Conservation (phyloP, 495 filamentous ascomycete species). For the Entonaema liquescens region DNA sequence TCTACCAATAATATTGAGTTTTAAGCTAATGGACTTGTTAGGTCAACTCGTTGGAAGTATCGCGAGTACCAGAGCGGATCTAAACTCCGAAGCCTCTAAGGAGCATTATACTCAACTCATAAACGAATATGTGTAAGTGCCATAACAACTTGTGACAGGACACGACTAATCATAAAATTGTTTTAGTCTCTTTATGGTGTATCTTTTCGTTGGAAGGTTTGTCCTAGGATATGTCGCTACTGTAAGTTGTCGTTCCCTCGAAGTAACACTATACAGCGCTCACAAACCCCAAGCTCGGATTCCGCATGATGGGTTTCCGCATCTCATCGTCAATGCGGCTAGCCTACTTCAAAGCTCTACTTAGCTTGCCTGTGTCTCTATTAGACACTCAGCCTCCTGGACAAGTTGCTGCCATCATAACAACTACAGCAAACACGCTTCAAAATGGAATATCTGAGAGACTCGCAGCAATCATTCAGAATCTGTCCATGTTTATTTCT, state of each 20-base stretch:
- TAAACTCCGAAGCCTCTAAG: conserved; percentile 25
- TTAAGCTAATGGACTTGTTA: conserved; percentile 30
- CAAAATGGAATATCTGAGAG: conserved; percentile 75
- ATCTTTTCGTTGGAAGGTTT: conserved; percentile 69
- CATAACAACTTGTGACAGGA: not conserved
- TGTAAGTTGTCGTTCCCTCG: conserved; percentile 47
- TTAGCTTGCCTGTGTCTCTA: conserved; percentile 61
- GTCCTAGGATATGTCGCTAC: conserved; percentile 64
- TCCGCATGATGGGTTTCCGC: conserved; percentile 62
- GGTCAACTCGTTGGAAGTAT: conserved; percentile 53
- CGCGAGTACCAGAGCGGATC: conserved; percentile 31
- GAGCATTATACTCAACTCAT: conserved; percentile 34
- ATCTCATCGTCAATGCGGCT: conserved; percentile 65
- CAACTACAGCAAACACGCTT: conserved; percentile 68
- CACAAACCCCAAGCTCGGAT: conserved; percentile 53
- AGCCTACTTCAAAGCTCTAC: conserved; percentile 61
- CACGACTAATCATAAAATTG: conserved; percentile 1
- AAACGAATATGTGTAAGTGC: conserved; percentile 43
- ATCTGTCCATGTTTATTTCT: conserved; percentile 57
- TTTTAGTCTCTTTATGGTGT: conserved; percentile 64
- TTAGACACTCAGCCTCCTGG: conserved; percentile 64
- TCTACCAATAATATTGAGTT: not conserved
- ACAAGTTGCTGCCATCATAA: conserved; percentile 67
- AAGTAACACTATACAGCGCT: not conserved
- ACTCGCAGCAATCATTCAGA: conserved; percentile 63